Evolutionary conservation across 768 basidiomycete species (phyloP).

Genomic region (Calocera cornea): DNA sequence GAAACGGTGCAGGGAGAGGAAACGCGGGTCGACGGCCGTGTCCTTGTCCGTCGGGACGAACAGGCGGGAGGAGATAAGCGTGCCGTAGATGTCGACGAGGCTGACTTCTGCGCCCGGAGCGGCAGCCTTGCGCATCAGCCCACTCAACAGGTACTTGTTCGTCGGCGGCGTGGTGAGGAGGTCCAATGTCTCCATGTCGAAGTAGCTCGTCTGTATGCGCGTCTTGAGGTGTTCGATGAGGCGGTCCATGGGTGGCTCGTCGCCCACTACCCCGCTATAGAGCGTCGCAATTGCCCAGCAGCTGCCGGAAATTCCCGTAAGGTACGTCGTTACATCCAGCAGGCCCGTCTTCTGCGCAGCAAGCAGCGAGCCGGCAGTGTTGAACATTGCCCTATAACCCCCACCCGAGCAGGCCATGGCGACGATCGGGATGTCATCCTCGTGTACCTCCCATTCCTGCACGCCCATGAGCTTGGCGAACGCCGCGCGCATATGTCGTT

Average conservation of each 20-base stretch:
- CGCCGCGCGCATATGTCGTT: slow-evolving; percentile 15
- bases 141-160: slow-evolving; percentile 20
- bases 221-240: slow-evolving; percentile 17
- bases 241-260: slow-evolving; percentile 10
- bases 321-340: slow-evolving; percentile 20
- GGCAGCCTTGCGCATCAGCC: slow-evolving; percentile 19
- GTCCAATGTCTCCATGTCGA: slow-evolving; percentile 20
- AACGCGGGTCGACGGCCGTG: slow-evolving; percentile 12
- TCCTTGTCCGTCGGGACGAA: slow-evolving; percentile 17
- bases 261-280: slow-evolving; percentile 20
- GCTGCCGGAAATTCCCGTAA: slow-evolving; percentile 21
- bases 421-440: slow-evolving; percentile 23
- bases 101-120: slow-evolving; percentile 16
- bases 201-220: slow-evolving; percentile 20
- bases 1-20: slow-evolving; percentile 20
- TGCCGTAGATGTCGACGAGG: slow-evolving; percentile 19
- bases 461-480: slow-evolving; percentile 22
- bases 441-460: slow-evolving; percentile 17
- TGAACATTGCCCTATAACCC: slow-evolving; percentile 23
- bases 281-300: slow-evolving; percentile 22
- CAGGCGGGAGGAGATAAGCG: slow-evolving; percentile 20
- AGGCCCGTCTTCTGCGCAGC: slow-evolving; percentile 19
- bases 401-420: slow-evolving; percentile 23
- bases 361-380: slow-evolving; percentile 19
- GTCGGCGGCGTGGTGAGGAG: slow-evolving; percentile 18